Conservation (phyloP, 306 rosid species). For the Hippophae tibetana region DNA sequence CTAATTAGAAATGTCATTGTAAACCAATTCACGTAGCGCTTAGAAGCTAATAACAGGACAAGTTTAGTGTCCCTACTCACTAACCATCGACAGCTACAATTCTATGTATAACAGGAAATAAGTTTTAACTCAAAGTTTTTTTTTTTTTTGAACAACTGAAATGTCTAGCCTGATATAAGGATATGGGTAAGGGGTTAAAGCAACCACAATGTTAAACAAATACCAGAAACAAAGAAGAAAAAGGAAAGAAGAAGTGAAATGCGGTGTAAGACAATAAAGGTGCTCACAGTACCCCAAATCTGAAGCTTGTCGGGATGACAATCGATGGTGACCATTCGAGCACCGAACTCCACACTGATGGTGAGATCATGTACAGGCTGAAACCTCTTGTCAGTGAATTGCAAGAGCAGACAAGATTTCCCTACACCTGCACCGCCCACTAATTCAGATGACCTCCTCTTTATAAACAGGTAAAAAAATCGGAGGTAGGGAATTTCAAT, state of each 20-base stretch:
- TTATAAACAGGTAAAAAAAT: not conserved
- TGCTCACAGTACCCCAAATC: conserved; percentile 93
- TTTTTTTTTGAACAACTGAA: too few relatives aligned
- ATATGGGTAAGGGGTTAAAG: too few relatives aligned
- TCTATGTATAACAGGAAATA: too few relatives aligned
- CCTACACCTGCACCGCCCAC: conserved; percentile 61
- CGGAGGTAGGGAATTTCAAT: not conserved
- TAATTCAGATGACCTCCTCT: not conserved
- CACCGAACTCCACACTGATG: conserved; percentile 93
- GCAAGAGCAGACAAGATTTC: conserved; percentile 83
- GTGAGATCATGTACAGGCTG: conserved; percentile 98
- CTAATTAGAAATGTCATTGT: too few relatives aligned
- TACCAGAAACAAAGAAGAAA: not conserved
- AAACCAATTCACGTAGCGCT: too few relatives aligned
- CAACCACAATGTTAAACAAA: not conserved
- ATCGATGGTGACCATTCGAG: conserved; percentile 88
- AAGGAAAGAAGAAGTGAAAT: too few relatives aligned
- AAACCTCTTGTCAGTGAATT: conserved; percentile 92
- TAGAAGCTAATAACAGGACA: too few relatives aligned
- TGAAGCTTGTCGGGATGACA: conserved; percentile 83
- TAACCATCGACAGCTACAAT: too few relatives aligned
- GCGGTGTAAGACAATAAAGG: not conserved
- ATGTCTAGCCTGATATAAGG: too few relatives aligned
- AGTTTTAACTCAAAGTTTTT: too few relatives aligned
- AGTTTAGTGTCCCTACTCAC: too few relatives aligned